Conservation (phyloP, 371 early-diverging fungal genomes). For the Mortierella sp. region DNA sequence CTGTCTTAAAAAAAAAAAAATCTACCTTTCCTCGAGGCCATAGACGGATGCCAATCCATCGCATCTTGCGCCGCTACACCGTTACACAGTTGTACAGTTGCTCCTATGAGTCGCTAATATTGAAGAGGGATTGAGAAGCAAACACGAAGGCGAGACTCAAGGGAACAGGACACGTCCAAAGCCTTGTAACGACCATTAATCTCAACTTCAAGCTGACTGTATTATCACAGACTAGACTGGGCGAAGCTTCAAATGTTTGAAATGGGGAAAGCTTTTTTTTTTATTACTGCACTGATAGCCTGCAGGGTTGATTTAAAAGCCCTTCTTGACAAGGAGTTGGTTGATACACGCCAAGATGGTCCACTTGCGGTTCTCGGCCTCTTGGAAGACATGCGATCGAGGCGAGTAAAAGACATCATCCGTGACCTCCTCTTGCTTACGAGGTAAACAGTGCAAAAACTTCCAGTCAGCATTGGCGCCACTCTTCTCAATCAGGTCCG, state of each 20-base stretch:
- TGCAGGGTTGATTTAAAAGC: slow-evolving; percentile 43
- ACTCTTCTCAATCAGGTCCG: slow-evolving; percentile 80
- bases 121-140: no score
- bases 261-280: not conserved
- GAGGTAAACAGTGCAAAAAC: slow-evolving; percentile 98
- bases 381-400: slow-evolving; percentile 94
- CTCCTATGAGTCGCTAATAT: no score
- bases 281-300: not conserved
- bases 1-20: no score
- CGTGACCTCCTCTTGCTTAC: slow-evolving; percentile 96
- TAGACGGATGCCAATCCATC: no score
- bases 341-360: slow-evolving; percentile 93
- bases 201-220: no score
- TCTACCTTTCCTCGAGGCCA: no score
- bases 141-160: no score
- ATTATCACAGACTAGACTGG: no score
- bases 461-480: slow-evolving; percentile 90
- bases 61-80: no score
- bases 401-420: slow-evolving; percentile 96
- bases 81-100: no score
- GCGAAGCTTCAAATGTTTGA: not conserved
- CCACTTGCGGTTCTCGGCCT: slow-evolving; percentile 98
- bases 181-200: no score
- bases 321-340: slow-evolving; percentile 74
- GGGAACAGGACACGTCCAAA: no score